Evolutionary conservation across 305 asterid genomes (phyloP), one percentile per base, ranked within the genome.

Genomic region (Ajuga reptans): DNA sequence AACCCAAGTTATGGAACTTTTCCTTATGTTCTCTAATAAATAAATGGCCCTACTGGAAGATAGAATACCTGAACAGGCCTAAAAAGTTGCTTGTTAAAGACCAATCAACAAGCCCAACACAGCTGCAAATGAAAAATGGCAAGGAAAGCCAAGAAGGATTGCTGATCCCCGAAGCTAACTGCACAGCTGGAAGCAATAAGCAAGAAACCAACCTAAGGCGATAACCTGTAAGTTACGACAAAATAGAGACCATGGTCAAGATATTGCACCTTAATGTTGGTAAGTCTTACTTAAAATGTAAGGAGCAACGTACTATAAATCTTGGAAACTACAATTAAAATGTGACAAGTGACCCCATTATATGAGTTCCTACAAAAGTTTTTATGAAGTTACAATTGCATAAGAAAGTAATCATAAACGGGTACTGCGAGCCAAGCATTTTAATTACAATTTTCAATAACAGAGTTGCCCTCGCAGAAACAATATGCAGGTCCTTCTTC

Each of bases 121-220:
- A 93, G 83, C 97, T 93, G 85, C 96, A 89, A 67, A 89, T 77
- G 56, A 93, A 93, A 78, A 90, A 89, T 7, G 99, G 99, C 80
- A 93, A 81, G 46, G 96, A 93, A 76, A 93, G 90, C 99, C 99
- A 93, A 78, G 96, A 93, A 50, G 99, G 97, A 71, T 85, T 80
- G 88, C 97, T 89, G 79, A 93, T 91, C 77, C 99, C 99, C 50
- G 81, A 85, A 69, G 83, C 90, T 87, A 93, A 79, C 87, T 93
- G 99, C 87, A 91, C 84, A 64, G 84, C 97, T 71, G 99, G 99
- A 83, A 93, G 89, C 78, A 93, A 72, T 69, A 93, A 86, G 89
- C 96, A 93, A 73, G 88, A 86, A 65, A 84, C 87, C 79, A 93
- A 80, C 89, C 97, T 91, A 75, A 93, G 89, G 73, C 85, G 97